Base-by-base conservation (phyloP, 371 early-diverging fungal species). In the Spraguea lophii region DNA sequence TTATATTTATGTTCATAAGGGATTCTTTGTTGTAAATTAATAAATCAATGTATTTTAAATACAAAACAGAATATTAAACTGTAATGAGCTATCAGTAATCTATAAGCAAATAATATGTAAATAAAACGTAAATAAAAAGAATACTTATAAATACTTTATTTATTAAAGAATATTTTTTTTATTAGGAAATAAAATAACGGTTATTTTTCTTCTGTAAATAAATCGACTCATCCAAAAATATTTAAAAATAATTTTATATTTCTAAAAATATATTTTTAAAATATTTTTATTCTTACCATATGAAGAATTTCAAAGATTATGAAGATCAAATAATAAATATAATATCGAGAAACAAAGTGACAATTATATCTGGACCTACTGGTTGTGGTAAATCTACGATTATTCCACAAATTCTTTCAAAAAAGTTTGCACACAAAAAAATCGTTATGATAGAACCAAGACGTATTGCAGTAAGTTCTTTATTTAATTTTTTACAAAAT, bases 371-470 rank as follows among this genome's bases (percentile, higher is more conserved):
- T 21, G 72, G 69, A 16, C 62, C 61, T n/a, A 72, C 72, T 4
- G 72, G 72, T 4, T 69, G 61, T 52, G 72, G 72, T 12, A 72
- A 72, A 52, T 65, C 69, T 30, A 72, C 72, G 24, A 59, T 46
- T 35, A 50, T 69, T 17, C 72, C 72, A 25, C 26, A 53, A 24
- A 24, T 65, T 13, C 39, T 71, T 0, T 39, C 47, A 13, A 43
- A 55, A 1, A 27, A 35, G 2, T 34, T 23, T 10, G 12, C 46
- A 15, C 17, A n/a, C n/a, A 44, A 41, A 17, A 46, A 19, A 24
- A 56, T 71, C 2, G 60, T 60, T 15, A 54, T 71, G 10, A 60
- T 68, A 12, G 59, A 71, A 53, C 72, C 72, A 49, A 54, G 72
- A 49, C 55, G 72, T 47, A 64, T 71, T 27, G 69, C 72, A n/a